phyloP scores from a whole-genome alignment of 352 stramenopile species.

The Pythium scleroteichum region DNA sequence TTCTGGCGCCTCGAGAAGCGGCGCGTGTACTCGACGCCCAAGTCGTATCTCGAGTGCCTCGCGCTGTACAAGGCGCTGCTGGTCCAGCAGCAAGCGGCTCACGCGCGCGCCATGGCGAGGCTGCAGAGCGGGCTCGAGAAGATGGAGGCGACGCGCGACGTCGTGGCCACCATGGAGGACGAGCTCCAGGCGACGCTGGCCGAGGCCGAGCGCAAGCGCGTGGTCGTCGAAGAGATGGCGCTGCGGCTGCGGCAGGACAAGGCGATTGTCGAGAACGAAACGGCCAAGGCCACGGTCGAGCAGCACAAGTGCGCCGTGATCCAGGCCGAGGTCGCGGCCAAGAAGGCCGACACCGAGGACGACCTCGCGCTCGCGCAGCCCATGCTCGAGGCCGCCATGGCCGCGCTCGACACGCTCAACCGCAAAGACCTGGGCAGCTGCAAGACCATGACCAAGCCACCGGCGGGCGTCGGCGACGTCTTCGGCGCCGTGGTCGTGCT shows the following conservation, averaged over 20 bases:
- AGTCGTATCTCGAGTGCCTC: slow-evolving; percentile 93
- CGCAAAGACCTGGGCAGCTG: slow-evolving; percentile 89
- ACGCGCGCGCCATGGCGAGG: slow-evolving; percentile 71
- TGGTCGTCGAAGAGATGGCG: slow-evolving; percentile 92
- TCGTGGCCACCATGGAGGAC: slow-evolving; percentile 92
- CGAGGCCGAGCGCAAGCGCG: slow-evolving; percentile 92
- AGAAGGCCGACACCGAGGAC: slow-evolving; percentile 84
- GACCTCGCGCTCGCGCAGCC: slow-evolving; percentile 74
- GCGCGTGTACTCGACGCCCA: slow-evolving; percentile 92
- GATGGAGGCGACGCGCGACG: slow-evolving; percentile 85
- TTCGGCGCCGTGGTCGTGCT: slow-evolving; percentile 78
- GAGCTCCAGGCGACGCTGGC: slow-evolving; percentile 90
- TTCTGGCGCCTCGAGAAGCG: slow-evolving; percentile 84
- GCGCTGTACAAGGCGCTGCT: slow-evolving; percentile 85
- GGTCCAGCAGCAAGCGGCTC: slow-evolving; percentile 51
- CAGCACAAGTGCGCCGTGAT: slow-evolving; percentile 91
- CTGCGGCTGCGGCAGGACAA: slow-evolving; percentile 91
- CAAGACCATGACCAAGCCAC: slow-evolving; percentile 93
- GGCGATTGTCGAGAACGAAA: slow-evolving; percentile 92
- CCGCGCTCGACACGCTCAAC: slow-evolving; percentile 88
- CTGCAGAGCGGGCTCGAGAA: slow-evolving; percentile 91
- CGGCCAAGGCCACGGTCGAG: slow-evolving; percentile 87
- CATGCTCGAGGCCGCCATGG: slow-evolving; percentile 88
- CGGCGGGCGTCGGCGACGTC: slow-evolving; percentile 86
- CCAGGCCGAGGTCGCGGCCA: slow-evolving; percentile 88